These are phyloP conservation scores for Ascosphaera apis DNA, from an alignment of 2,329 filamentous ascomycete genomes.

Conservation along the genomic window DNA sequence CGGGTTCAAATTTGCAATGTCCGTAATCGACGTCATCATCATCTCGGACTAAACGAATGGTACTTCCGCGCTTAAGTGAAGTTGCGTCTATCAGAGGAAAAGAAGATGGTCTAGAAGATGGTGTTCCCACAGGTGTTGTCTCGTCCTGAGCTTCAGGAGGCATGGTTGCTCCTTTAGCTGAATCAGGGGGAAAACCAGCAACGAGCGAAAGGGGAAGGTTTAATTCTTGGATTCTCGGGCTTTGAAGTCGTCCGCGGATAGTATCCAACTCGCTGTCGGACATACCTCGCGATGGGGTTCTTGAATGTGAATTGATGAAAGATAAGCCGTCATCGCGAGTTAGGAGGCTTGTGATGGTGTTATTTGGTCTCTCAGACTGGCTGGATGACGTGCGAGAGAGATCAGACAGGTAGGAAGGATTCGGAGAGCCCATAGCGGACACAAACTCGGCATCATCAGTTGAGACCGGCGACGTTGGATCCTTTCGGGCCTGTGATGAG, in stretches of 20 bases:
- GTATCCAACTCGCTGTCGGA: background rate
- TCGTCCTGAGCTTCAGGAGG: background rate
- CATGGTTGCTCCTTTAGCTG: background rate
- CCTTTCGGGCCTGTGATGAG: background rate
- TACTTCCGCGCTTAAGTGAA: background rate
- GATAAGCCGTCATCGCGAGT: background rate
- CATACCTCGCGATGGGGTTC: background rate
- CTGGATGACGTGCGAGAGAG: background rate
- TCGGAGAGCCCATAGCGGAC: background rate
- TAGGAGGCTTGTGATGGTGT: background rate
- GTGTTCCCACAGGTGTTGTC: background rate
- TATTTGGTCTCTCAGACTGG: background rate
- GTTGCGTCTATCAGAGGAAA: background rate
- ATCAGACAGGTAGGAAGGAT: background rate
- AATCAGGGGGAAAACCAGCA: background rate
- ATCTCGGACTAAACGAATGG: background rate
- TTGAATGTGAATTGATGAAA: background rate
- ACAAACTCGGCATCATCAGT: constrained; percentile 13
- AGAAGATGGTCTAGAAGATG: background rate
- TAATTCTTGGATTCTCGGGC: background rate
- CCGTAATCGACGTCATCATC: background rate
- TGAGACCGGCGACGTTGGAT: background rate
- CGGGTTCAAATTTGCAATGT: background rate
- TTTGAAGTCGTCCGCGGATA: background rate
- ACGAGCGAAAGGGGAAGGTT: background rate